A percentile compares a stretch with the other conserved stretches of the same genome.
These are phyloP conservation scores for Eragrostis nindensis DNA, from an alignment of 176 grass and related monocot genomes.

Conservation along the genomic window DNA sequence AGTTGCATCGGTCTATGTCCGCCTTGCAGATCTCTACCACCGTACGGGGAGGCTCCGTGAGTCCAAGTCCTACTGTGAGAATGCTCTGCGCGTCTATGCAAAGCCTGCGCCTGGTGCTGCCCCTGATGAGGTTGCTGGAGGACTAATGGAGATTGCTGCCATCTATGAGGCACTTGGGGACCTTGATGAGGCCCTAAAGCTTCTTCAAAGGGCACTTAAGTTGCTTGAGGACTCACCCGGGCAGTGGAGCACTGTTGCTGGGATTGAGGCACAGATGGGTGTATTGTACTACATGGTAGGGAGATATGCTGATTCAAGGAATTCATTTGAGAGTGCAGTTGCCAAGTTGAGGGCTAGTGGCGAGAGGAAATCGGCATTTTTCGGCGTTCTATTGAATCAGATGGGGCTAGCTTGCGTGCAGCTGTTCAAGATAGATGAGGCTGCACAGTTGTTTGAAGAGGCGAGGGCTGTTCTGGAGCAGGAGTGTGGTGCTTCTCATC, in stretches of 20 bases:
- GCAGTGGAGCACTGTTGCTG: constrained; percentile 96
- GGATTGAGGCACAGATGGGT: constrained; percentile 93
- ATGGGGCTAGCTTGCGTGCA: constrained; percentile 97
- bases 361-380: constrained; percentile 92
- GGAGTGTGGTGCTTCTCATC: constrained; percentile 78
- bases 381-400: constrained; percentile 91
- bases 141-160: constrained; percentile 89
- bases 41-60: constrained; percentile 81
- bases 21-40: constrained; percentile 91
- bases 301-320: constrained; percentile 72
- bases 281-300: constrained; percentile 95
- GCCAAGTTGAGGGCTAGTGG: constrained; percentile 77
- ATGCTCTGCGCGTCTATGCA: constrained; percentile 74
- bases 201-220: constrained; percentile 81
- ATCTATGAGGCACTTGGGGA: constrained; percentile 90
- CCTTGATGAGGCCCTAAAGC: constrained; percentile 85
- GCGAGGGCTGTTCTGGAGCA: constrained; percentile 82
- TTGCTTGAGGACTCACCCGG: constrained; percentile 80
- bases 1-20: constrained; percentile 81
- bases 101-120: constrained; percentile 72
- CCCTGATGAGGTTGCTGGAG: constrained; percentile 84
- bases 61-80: constrained; percentile 94
- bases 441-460: constrained; percentile 93
- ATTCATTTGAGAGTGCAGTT: constrained; percentile 82
- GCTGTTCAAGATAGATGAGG: constrained; percentile 97